Evolutionary conservation across 1,284 basidiomycete species (phyloP).

Genomic region (Coriolopsis trogii): DNA sequence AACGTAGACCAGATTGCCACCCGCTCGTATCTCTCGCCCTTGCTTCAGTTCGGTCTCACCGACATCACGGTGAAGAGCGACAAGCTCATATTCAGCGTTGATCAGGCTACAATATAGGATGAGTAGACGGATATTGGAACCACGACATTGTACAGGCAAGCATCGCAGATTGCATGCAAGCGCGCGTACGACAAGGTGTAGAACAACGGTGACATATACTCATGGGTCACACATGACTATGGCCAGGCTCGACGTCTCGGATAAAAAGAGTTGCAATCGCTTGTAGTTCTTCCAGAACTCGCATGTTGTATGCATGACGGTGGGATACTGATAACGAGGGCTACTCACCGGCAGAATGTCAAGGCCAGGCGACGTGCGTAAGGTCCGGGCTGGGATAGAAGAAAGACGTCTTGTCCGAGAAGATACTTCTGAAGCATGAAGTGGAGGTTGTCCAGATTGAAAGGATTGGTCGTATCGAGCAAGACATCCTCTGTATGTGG

Average conservation of each 20-base stretch:
- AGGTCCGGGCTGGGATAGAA: constrained; percentile 65
- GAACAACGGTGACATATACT: no score
- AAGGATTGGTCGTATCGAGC: constrained; percentile 50
- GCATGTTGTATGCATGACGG: no score
- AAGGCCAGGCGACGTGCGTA: constrained; percentile 63
- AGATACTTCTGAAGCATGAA: constrained; percentile 70
- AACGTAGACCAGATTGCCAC: constrained; percentile 63
- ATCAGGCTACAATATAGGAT: constrained; percentile 45
- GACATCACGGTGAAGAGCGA: constrained; percentile 65
- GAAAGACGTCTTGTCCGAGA: constrained; percentile 68
- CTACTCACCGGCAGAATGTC: constrained; percentile 60
- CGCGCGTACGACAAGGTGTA: no score
- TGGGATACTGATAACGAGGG: neutral
- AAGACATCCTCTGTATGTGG: constrained; percentile 44
- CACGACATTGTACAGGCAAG: no score
- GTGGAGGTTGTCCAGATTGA: constrained; percentile 60
- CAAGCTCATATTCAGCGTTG: constrained; percentile 68
- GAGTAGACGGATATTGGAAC: neutral
- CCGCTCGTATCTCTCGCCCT: constrained; percentile 62
- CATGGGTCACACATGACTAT: neutral
- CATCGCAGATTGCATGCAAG: no score
- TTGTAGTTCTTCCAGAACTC: no score
- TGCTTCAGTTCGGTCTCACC: constrained; percentile 74
- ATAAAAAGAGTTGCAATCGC: neutral
- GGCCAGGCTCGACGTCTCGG: neutral